Percentiles rank a stretch among this genome's conserved stretches.
These are phyloP conservation scores for Venturiaceae sp. DNA, from an alignment of 2,329 filamentous ascomycete genomes.

Conservation along the genomic window DNA sequence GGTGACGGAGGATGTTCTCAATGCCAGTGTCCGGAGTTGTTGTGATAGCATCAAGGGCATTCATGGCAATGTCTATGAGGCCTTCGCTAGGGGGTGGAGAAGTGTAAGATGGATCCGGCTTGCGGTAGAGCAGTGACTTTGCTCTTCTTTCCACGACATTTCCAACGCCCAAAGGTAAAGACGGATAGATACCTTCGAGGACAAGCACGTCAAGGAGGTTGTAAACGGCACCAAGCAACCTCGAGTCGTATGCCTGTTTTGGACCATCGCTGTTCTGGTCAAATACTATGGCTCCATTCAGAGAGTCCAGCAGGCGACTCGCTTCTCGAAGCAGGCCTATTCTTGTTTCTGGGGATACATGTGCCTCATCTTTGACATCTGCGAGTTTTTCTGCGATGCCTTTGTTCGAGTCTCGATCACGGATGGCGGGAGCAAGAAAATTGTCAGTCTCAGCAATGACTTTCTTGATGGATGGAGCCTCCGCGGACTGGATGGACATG, in stretches of 20 bases:
- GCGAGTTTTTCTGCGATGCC: slow-evolving; percentile 5
- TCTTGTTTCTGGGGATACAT: not conserved
- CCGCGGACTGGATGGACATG: not conserved
- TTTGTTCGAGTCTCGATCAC: not conserved
- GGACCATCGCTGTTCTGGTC: slow-evolving; percentile 6
- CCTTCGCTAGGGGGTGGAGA: not conserved
- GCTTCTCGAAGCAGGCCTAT: not conserved
- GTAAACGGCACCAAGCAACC: slow-evolving; percentile 26
- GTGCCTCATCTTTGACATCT: not conserved
- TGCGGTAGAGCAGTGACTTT: slow-evolving; percentile 14
- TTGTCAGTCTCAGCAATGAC: not conserved
- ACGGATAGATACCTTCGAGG: slow-evolving; percentile 23
- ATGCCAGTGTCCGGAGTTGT: not conserved
- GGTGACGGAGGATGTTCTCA: slow-evolving; percentile 3
- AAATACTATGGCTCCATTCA: slow-evolving; percentile 10
- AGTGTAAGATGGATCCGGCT: slow-evolving; percentile 1
- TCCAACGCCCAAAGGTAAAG: slow-evolving; percentile 21
- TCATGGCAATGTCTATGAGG: not conserved
- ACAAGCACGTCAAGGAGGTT: slow-evolving; percentile 25
- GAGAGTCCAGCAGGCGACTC: slow-evolving; percentile 19
- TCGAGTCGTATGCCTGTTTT: slow-evolving; percentile 27
- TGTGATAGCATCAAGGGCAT: not conserved
- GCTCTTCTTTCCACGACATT: slow-evolving; percentile 20
- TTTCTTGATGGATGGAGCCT: not conserved
- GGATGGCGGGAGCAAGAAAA: slow-evolving; percentile 4